These are phyloP conservation scores for Phytophthora multivora DNA, from an alignment of 352 stramenopile genomes.

Conservation along the genomic window DNA sequence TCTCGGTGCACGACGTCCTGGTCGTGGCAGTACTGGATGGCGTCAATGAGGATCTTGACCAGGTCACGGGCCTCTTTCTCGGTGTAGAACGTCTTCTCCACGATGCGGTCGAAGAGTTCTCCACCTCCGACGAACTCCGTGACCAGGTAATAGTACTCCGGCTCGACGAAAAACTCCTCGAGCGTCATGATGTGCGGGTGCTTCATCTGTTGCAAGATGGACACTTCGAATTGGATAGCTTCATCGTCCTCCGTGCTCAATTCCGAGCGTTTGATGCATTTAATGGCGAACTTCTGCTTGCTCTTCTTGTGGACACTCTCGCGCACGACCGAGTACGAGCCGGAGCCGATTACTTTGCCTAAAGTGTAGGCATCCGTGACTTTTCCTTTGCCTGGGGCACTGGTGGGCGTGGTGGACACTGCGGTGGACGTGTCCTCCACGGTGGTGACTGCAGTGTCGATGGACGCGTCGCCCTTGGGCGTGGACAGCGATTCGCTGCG, in stretches of 20 bases:
- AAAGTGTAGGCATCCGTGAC: conserved; percentile 78
- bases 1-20: conserved; percentile 85
- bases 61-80: conserved; percentile 86
- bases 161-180: conserved; percentile 90
- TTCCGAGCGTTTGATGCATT: conserved; percentile 84
- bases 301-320: conserved; percentile 79
- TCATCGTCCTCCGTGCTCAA: conserved; percentile 81
- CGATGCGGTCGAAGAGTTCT: conserved; percentile 91
- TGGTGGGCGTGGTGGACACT: conserved; percentile 26
- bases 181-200: conserved; percentile 92
- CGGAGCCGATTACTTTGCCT: conserved; percentile 86
- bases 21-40: conserved; percentile 90
- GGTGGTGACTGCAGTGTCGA: conserved; percentile 12
- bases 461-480: conserved; percentile 27
- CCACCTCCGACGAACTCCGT: conserved; percentile 87
- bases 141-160: conserved; percentile 89
- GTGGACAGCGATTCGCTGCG: conserved; percentile 23
- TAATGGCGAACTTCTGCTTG: conserved; percentile 89
- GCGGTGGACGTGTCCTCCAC: conserved; percentile 18
- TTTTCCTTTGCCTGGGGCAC: conserved; percentile 42
- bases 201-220: conserved; percentile 85
- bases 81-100: conserved; percentile 88
- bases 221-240: conserved; percentile 76
- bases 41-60: conserved; percentile 77
- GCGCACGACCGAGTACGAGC: conserved; percentile 91